Evolutionary conservation across 805 yeast species (phyloP).

Genomic region (Yamadazyma sp.): DNA sequence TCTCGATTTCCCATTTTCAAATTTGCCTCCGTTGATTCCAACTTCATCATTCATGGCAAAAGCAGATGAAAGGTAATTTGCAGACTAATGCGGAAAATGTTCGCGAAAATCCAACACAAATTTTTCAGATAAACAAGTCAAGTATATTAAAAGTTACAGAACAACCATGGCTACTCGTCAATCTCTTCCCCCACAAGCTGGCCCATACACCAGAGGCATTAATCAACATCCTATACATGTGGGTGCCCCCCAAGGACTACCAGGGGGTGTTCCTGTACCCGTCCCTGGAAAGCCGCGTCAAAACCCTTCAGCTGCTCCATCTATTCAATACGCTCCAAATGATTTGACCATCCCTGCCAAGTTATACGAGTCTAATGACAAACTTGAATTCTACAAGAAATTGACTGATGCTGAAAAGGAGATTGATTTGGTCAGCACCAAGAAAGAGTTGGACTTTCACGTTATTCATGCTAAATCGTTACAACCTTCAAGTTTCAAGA

Average conservation of each 20-base stretch:
- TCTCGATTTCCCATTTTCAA: constrained; percentile 3
- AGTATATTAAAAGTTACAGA: too few species aligned
- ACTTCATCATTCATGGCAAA: constrained; percentile 3
- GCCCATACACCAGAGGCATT: constrained; percentile 5
- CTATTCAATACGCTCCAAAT: constrained; percentile 43
- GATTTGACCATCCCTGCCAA: constrained; percentile 39
- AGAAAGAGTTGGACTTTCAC: constrained; percentile 83
- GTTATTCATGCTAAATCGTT: constrained; percentile 50
- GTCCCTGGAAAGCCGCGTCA: constrained; percentile 26
- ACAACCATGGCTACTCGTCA: constrained; percentile 10
- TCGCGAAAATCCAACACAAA: constrained; percentile 1
- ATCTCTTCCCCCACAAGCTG: constrained; percentile 8
- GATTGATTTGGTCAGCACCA: constrained; percentile 75
- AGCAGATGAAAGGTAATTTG: neutral
- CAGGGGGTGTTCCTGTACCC: constrained; percentile 2
- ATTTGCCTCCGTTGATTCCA: neutral
- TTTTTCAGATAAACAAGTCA: constrained; percentile 9
- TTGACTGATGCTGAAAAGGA: constrained; percentile 79
- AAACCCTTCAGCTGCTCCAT: constrained; percentile 36
- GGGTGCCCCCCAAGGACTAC: neutral
- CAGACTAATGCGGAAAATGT: constrained; percentile 1
- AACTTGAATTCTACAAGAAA: constrained; percentile 68
- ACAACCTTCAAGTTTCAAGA: constrained; percentile 36
- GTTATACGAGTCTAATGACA: constrained; percentile 52
- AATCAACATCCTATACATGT: neutral